A percentile compares a stretch with the other conserved stretches of the same genome.
Evolutionary conservation across 257 asterid genomes (phyloP).

Genomic region (Prunella vulgaris): DNA sequence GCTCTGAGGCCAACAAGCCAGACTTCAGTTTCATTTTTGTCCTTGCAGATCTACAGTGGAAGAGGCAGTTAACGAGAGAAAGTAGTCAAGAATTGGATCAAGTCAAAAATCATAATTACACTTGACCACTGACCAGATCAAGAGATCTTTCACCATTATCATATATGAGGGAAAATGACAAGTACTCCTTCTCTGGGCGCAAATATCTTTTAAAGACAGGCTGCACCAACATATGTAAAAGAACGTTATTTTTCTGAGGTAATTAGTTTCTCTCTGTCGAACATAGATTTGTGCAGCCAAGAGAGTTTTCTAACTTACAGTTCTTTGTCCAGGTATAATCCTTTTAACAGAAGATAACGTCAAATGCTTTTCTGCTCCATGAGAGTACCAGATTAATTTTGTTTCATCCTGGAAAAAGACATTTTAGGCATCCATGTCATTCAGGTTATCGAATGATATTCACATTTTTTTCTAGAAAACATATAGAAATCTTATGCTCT

Average conservation of each 20-base stretch:
- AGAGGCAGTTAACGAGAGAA: constrained; percentile 3
- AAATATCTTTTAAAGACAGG: constrained; percentile 77
- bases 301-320: constrained; percentile 61
- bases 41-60: constrained; percentile 71
- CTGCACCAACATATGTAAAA: constrained; percentile 40
- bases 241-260: constrained; percentile 1
- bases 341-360: constrained; percentile 67
- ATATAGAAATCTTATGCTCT: neutral
- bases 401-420: constrained; percentile 70
- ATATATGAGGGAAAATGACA: constrained; percentile 80
- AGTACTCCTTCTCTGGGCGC: constrained; percentile 91
- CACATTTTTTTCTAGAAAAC: neutral
- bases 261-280: neutral
- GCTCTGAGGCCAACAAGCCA: constrained; percentile 85
- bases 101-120: neutral
- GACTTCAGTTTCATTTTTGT: constrained; percentile 71
- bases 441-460: neutral
- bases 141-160: constrained; percentile 85
- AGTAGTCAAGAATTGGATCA: neutral
- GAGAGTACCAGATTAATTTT: constrained; percentile 77
- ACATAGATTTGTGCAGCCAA: constrained; percentile 4
- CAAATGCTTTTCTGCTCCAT: constrained; percentile 73
- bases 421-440: neutral
- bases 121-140: constrained; percentile 64
- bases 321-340: constrained; percentile 92